Evolutionary conservation across 2,329 filamentous ascomycete genomes (phyloP).

Genomic region (Cadophora luteo-olivacea): DNA sequence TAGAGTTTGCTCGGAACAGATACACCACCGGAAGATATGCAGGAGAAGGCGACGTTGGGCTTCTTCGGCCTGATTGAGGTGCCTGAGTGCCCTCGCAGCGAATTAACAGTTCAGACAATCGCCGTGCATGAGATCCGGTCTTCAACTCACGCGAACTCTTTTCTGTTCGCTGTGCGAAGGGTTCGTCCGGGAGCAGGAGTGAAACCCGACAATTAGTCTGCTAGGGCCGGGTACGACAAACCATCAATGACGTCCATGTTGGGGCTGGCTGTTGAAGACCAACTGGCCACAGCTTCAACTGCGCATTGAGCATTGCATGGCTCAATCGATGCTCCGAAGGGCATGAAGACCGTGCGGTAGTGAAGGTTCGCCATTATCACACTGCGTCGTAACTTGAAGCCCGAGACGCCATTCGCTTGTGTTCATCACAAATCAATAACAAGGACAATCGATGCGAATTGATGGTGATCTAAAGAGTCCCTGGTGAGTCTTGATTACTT

Average conservation of each 20-base stretch:
- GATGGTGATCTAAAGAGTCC: background rate
- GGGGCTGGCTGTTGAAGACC: background rate
- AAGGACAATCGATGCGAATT: background rate
- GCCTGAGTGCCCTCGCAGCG: background rate
- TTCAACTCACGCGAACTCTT: background rate
- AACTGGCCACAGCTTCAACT: background rate
- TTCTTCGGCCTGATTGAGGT: background rate
- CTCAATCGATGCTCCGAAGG: background rate
- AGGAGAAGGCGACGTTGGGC: background rate
- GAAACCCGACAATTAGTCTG: background rate
- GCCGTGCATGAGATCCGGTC: background rate
- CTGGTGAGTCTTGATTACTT: background rate
- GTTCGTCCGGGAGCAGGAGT: slow-evolving; percentile 9
- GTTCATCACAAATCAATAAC: background rate
- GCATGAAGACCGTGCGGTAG: background rate
- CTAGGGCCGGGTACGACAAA: too few relatives aligned
- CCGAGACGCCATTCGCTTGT: background rate
- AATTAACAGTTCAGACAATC: background rate
- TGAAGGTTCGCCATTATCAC: background rate
- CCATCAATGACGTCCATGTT: background rate
- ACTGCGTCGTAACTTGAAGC: background rate
- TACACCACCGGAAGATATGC: background rate
- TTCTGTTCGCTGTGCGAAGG: background rate
- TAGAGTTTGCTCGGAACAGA: slow-evolving; percentile 5
- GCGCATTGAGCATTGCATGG: slow-evolving; percentile 2